Evolutionary conservation across 2,329 filamentous ascomycete species (phyloP), one percentile per base, ranked within the genome.

Genomic region (Magnaporthiopsis poae): DNA sequence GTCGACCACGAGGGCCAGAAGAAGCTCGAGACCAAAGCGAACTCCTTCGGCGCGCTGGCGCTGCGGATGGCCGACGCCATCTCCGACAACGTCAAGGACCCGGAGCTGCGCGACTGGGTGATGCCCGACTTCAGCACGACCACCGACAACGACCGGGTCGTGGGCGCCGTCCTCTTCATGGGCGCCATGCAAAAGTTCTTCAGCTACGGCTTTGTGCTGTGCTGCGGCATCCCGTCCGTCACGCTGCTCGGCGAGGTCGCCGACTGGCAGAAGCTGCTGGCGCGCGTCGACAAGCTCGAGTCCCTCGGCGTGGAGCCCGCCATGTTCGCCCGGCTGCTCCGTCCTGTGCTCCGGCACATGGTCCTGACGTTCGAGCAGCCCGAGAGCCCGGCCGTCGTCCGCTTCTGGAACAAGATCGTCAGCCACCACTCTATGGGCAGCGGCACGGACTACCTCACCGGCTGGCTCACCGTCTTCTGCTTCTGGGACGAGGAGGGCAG

Each of bases 51-150:
- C 2, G 69, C 66, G 9, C 63, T 81, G n/a, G 73, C 77, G 0
- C 62, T 67, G 15, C 46, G 71, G 5, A 79, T 84, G 75, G 74
- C 75, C 0, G 31, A 73, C 2, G 27, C 76, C 25, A 77, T 85
- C 18, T 68, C 77, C 36, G 65, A 78, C 35, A 78, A 80, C 39
- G 70, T 85, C 33, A 69, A 74, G 0, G 80, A 82, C 66, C 71
- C 75, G 0, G 71, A 72, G 0, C 70, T 85, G 3, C 72, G 75
- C 3, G 70, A 74, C 0, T 86, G 82, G 82, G 75, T 86, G 21
- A 75, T 84, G 69, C 84, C 83, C 0, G 68, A 72, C 2, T 86
- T 86, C 69, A 78, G 74, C 5, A 87, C 84, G 0, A 85, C 83
- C 0, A 80, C 77, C 0, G 68, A 75, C 1, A 70, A 70, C 0